A percentile compares a stretch with the other conserved stretches of the same genome.
phyloP scores from a whole-genome alignment of 352 stramenopile species.

The Phytopythium ostracodes region DNA sequence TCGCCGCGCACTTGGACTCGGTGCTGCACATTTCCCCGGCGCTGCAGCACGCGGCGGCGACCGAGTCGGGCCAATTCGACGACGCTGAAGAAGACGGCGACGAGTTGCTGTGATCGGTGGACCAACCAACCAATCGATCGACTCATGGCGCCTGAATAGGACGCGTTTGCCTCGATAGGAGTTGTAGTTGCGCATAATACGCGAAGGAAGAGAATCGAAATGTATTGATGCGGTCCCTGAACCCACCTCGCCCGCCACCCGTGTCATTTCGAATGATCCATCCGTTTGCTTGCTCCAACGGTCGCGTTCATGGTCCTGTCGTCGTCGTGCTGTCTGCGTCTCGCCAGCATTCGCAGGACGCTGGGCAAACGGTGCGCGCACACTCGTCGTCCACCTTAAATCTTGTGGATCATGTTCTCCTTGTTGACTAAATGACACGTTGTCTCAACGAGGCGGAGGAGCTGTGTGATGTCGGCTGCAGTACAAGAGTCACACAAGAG shows the following conservation, averaged over 20 bases:
- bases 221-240: neutral
- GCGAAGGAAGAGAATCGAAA: slow-evolving; percentile 1
- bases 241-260: too few species aligned
- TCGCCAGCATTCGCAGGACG: too few species aligned
- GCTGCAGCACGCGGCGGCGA: slow-evolving; percentile 21
- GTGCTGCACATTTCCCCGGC: slow-evolving; percentile 58
- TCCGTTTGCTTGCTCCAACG: neutral
- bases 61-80: slow-evolving; percentile 71
- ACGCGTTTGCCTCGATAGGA: neutral
- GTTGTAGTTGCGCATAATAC: neutral
- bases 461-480: slow-evolving; percentile 91
- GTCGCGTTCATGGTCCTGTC: neutral
- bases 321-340: too few species aligned
- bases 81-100: slow-evolving; percentile 67
- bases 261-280: neutral
- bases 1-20: slow-evolving; percentile 67
- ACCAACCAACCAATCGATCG: too few species aligned
- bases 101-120: slow-evolving; percentile 25
- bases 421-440: slow-evolving; percentile 99
- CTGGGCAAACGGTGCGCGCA: too few species aligned
- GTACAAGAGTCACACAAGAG: slow-evolving; percentile 10
- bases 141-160: neutral
- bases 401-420: slow-evolving; percentile 97
- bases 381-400: slow-evolving; percentile 29
- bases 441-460: slow-evolving; percentile 95